Evolutionary conservation across 306 rosid species (phyloP).

Genomic region (Cotoneaster glaucophyllus): DNA sequence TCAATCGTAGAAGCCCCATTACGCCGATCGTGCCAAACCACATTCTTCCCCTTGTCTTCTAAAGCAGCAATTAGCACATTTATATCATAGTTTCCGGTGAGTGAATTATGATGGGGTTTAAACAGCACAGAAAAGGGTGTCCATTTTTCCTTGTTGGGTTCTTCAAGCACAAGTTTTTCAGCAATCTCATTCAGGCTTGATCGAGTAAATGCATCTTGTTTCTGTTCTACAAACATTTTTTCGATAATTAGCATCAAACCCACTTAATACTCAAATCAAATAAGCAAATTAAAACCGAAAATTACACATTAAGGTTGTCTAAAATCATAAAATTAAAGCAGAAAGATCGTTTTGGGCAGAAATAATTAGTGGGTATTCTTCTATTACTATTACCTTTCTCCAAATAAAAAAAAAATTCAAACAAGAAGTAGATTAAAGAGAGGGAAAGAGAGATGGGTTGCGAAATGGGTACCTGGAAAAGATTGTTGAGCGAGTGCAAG

Average conservation of each 20-base stretch:
- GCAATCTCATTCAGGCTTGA: constrained; percentile 61
- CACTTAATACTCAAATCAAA: background rate
- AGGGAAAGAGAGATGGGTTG: background rate
- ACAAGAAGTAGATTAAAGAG: background rate
- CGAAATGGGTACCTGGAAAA: constrained; percentile 59
- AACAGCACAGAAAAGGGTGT: constrained; percentile 49
- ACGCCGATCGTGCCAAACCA: constrained; percentile 72
- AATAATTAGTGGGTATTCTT: background rate
- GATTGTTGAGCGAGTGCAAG: constrained; percentile 73
- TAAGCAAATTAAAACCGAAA: background rate
- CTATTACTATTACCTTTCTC: background rate
- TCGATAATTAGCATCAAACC: background rate
- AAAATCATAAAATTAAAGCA: background rate
- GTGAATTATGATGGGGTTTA: constrained; percentile 73
- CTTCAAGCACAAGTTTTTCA: constrained; percentile 50
- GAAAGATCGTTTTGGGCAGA: background rate
- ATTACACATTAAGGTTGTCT: background rate
- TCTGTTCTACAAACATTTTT: constrained; percentile 33
- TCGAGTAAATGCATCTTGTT: constrained; percentile 57
- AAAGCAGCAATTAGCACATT: constrained; percentile 77
- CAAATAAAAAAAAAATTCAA: background rate
- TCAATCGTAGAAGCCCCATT: constrained; percentile 60
- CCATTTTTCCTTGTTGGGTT: constrained; percentile 52
- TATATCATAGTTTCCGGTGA: constrained; percentile 87
- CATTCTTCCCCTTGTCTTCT: constrained; percentile 67